Conservation (phyloP, 371 early-diverging fungal species). For the Zychaea mexicana region DNA sequence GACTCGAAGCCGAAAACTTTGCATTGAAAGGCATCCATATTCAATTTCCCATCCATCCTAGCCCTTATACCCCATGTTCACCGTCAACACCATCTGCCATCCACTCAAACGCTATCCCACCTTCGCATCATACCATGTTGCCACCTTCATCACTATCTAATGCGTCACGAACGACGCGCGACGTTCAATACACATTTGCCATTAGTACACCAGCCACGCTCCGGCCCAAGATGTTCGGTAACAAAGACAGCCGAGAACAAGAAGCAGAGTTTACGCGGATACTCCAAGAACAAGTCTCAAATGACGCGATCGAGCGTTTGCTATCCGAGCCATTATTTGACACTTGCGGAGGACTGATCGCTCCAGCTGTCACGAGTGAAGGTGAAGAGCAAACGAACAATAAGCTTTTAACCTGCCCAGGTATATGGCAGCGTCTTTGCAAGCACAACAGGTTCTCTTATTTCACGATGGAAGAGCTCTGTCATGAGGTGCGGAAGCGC, state of each 20-base stretch:
- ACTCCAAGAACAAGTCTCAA: conserved; percentile 27
- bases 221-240: conserved; percentile 5
- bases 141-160: conserved; percentile 1
- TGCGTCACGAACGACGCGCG: background rate
- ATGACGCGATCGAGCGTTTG: conserved; percentile 31
- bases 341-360: conserved; percentile 30
- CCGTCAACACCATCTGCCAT: conserved; percentile 15
- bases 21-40: conserved; percentile 31
- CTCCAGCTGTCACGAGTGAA: conserved; percentile 9
- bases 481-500: conserved; percentile 46
- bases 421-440: conserved; percentile 55
- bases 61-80: conserved; percentile 8
- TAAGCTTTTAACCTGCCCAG: conserved; percentile 30
- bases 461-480: conserved; percentile 39
- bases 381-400: conserved; percentile 9
- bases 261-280: conserved; percentile 27
- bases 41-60: conserved; percentile 18
- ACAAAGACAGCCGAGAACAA: conserved; percentile 13
- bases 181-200: conserved; percentile 36
- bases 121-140: background rate
- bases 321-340: conserved; percentile 49
- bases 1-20: conserved; percentile 40
- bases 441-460: conserved; percentile 53
- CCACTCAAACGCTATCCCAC: background rate
- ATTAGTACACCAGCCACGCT: conserved; percentile 43